Conservation (phyloP, 495 filamentous ascomycete species). For the Staphylotrichum tortipilum region DNA sequence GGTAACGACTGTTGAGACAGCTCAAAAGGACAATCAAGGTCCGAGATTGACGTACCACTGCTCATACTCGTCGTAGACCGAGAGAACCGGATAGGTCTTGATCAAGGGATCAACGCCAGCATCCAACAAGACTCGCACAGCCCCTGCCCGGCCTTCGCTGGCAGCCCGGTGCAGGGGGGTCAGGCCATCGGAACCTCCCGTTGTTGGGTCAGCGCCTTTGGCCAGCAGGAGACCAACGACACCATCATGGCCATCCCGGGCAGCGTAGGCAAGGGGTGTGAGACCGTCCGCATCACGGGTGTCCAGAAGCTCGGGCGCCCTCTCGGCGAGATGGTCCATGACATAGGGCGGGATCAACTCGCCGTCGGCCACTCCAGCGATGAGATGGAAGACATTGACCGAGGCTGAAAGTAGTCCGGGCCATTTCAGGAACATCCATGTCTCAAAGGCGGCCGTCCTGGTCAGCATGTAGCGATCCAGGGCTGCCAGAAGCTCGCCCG, state of each 20-base stretch:
- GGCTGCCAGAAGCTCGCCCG: not conserved
- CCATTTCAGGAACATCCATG: not conserved
- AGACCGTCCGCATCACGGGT: slow-evolving; percentile 3
- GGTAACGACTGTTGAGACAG: no score
- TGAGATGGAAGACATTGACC: not conserved
- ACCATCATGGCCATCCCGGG: slow-evolving; percentile 12
- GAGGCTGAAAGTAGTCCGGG: not conserved
- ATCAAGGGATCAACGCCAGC: slow-evolving; percentile 23
- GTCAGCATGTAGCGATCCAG: not conserved
- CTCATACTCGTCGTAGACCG: not conserved
- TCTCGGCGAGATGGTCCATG: not conserved
- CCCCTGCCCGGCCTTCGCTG: not conserved
- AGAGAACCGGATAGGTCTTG: slow-evolving; percentile 11
- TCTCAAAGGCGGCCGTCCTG: not conserved
- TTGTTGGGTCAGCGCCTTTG: slow-evolving; percentile 10
- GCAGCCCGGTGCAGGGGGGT: slow-evolving; percentile 24
- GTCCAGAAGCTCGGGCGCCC: not conserved
- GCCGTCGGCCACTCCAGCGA: not conserved
- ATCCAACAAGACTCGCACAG: slow-evolving; percentile 16
- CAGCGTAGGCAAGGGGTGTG: slow-evolving; percentile 21
- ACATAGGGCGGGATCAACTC: not conserved
- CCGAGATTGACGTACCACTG: no score
- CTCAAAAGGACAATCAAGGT: no score
- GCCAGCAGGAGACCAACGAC: slow-evolving; percentile 16
- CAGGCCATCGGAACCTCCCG: slow-evolving; percentile 6